Base-by-base conservation (phyloP, 1,284 basidiomycete species). In the Apiotrichum gracile region DNA sequence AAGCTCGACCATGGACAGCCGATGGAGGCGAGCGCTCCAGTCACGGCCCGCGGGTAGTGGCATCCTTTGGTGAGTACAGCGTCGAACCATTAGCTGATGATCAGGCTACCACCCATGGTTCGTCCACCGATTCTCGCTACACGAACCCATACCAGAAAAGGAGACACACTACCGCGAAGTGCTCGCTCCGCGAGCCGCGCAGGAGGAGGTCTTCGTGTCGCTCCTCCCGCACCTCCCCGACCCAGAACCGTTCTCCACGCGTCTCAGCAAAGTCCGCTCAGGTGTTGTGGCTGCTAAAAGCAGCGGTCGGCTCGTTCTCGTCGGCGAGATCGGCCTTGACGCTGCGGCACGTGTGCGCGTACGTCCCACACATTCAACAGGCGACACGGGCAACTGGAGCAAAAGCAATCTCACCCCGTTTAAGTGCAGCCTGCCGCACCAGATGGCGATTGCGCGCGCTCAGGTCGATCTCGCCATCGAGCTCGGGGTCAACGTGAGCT, bases 31-130 rank as follows among this genome's bases (percentile, higher is more conserved):
- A 21, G 42, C 34, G 19, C 10, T 8, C 8, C 19, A 10, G 37
- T n/a, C 17, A 10, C 3, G 39, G 49, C 5, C 29, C 31, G n/a
- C 22, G 40, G 24, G 68, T 73, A 1, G 58, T 74, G 1, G 62
- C 72, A 3, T 74, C 70, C 46, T 78, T 74, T 54, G 76, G 75
- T 74, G 41, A 52, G 72, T n/a, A n/a, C n/a, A n/a, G n/a, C n/a
- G n/a, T n/a, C n/a, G n/a, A n/a, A n/a, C n/a, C n/a, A n/a, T n/a
- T n/a, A n/a, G n/a, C n/a, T n/a, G n/a, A n/a, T n/a, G n/a, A n/a
- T n/a, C 50, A 75, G 76, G 78, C 43, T 69, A 78, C 46, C 78
- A 78, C 55, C 77, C 77, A 9, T 78, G 77, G 77, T 78, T 74
- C 61, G 67, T 64, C n/a, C 78, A 77, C 56, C 67, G 70, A 1